Base-by-base conservation (phyloP, 345 rosid genomes). In the Tarenaya hassleriana region DNA sequence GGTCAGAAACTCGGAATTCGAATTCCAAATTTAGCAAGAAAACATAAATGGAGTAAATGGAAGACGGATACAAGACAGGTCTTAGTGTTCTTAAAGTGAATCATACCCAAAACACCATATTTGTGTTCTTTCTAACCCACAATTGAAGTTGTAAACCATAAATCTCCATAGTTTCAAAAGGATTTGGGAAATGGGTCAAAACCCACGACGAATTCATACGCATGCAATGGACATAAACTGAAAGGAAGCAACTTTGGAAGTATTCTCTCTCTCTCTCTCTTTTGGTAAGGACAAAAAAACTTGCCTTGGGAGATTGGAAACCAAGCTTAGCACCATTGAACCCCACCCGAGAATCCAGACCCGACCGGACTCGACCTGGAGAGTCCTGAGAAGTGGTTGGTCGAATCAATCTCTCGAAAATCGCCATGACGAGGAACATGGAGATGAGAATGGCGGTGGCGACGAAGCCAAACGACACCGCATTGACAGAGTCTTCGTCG, bases 401-500 rank as follows among this genome's bases (percentile, higher is more conserved):
- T 59, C 98, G 72, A 50, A 91, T 76, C 47, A 91, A 77, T 49
- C 77, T 77, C 69, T 91, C 98, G 19, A 87, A 79, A 54, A 91
- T 83, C 33, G 95, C 98, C 96, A 91, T 91, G 47, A 81, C 79
- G 43, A 91, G 72, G 81, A 91, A 91, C 98, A 91, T 87, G 27
- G 86, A 87, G 69, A 91, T 91, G 74, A 91, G 90, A 66, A 91
- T 77, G 56, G 96, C 98, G 29, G 98, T 91, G 49, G 98, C 98
- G 4, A 91, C 96, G 55, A 88, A 91, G 9, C 98, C 96, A 65
- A 88, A 87, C 10, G 96, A 88, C 35, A 91, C 95, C 0, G 98
- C 95, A 56, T 79, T 84, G 16, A 84, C 91, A 18, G 94, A 82
- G 73, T 80, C 77, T 45, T 82, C 94, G 34, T 82, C 94, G 34